These are phyloP conservation scores for Penicillium crustosum DNA, from an alignment of 2,329 filamentous ascomycete genomes.

Conservation along the genomic window DNA sequence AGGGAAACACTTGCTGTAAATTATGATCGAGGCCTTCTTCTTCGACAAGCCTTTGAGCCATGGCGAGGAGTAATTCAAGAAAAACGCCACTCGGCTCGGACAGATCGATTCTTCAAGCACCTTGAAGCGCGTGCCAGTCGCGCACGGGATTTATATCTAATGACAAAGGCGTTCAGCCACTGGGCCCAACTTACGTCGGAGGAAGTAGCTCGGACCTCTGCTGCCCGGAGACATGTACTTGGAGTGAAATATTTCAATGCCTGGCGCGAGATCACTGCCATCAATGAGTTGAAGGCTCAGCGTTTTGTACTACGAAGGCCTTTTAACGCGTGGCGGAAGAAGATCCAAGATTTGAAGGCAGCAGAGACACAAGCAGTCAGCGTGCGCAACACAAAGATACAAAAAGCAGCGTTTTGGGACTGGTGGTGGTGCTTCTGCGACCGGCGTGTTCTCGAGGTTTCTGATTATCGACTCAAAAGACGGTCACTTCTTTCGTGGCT, in stretches of 20 bases:
- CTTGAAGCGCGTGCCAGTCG: conserved; percentile 61
- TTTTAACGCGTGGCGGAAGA: conserved; percentile 54
- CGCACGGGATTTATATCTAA: conserved; percentile 65
- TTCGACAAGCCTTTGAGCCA: conserved; percentile 54
- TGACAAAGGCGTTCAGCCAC: conserved; percentile 64
- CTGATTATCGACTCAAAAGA: conserved; percentile 42
- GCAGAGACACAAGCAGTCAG: conserved; percentile 36
- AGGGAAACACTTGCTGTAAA: conserved; percentile 49
- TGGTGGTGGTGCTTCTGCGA: conserved; percentile 50
- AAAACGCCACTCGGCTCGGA: conserved; percentile 47
- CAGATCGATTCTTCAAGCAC: conserved; percentile 54
- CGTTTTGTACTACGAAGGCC: conserved; percentile 56
- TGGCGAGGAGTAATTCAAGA: conserved; percentile 47
- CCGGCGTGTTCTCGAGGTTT: conserved; percentile 45
- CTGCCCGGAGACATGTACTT: conserved; percentile 69
- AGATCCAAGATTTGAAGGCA: conserved; percentile 37
- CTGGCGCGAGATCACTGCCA: conserved; percentile 65
- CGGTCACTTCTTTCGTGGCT: conserved; percentile 45
- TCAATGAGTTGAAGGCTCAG: conserved; percentile 57
- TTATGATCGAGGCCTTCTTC: conserved; percentile 52
- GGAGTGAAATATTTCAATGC: conserved; percentile 67
- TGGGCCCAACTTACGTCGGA: conserved; percentile 68
- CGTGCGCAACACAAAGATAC: conserved; percentile 32
- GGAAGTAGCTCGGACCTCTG: conserved; percentile 64
- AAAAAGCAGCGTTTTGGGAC: conserved; percentile 39